phyloP scores from a whole-genome alignment of 371 early-diverging fungal species.

The Vairimorpha apis region DNA sequence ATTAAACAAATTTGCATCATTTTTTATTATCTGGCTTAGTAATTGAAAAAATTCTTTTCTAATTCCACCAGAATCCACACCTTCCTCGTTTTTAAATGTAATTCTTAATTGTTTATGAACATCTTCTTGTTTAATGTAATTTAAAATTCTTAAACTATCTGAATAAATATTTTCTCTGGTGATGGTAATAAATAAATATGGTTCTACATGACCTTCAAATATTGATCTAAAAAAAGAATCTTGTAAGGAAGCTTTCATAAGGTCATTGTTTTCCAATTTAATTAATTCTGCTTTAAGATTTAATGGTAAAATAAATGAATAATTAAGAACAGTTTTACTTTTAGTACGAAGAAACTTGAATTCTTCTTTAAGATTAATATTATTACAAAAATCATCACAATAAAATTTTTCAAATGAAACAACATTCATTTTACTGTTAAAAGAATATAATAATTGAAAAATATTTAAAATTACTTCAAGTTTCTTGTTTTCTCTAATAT shows the following conservation, averaged over 20 bases:
- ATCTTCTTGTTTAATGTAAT: conserved; percentile 26
- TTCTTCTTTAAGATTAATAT: conserved; percentile 60
- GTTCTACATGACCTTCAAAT: conserved; percentile 62
- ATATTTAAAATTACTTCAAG: conserved; percentile 53
- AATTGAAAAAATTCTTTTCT: conserved; percentile 71
- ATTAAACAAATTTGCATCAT: conserved; percentile 64
- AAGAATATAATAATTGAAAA: conserved; percentile 40
- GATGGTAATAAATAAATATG: conserved; percentile 60
- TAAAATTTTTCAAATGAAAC: conserved; percentile 56
- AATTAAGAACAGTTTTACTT: conserved; percentile 49
- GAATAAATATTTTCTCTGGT: conserved; percentile 54
- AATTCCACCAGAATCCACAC: conserved; percentile 73
- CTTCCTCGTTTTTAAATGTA: conserved; percentile 66
- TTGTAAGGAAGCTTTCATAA: conserved; percentile 60
- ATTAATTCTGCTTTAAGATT: conserved; percentile 60
- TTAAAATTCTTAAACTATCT: conserved; percentile 56
- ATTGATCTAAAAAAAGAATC: conserved; percentile 63
- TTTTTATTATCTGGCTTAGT: conserved; percentile 62
- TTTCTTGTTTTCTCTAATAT: conserved; percentile 48
- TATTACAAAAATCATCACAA: conserved; percentile 42
- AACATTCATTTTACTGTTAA: conserved; percentile 49
- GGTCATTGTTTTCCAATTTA: conserved; percentile 59
- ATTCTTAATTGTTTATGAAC: conserved; percentile 63
- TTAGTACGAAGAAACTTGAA: conserved; percentile 49
- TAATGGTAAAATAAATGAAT: conserved; percentile 60